These are phyloP conservation scores for Rhizopogon rudus DNA, from an alignment of 768 basidiomycete genomes.

Conservation along the genomic window DNA sequence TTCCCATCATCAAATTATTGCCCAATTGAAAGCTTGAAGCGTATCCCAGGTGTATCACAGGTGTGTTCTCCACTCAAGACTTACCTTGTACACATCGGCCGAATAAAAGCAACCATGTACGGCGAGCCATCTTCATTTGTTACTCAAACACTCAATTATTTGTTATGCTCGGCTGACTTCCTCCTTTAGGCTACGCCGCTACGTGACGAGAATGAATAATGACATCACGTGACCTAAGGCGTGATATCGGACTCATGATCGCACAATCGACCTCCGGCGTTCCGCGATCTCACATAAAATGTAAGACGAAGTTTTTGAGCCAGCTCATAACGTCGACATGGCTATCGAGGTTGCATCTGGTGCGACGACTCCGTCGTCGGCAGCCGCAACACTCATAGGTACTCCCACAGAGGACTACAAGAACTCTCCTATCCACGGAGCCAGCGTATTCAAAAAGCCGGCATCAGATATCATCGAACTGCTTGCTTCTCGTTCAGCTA, in stretches of 20 bases:
- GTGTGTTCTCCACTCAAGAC: no score
- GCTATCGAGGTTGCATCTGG: conserved; percentile 20
- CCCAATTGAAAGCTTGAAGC: no score
- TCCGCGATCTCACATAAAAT: neutral
- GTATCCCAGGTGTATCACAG: no score
- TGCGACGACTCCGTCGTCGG: conserved; percentile 22
- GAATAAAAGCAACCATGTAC: no score
- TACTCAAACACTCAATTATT: no score
- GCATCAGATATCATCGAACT: conserved; percentile 68
- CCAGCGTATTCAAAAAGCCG: conserved; percentile 19
- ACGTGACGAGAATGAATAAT: no score
- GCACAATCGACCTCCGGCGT: conserved; percentile 25
- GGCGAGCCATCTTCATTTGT: no score
- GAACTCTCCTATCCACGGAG: conserved; percentile 5
- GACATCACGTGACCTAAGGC: conserved; percentile 23
- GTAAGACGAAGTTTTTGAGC: neutral
- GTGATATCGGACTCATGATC: conserved; percentile 10
- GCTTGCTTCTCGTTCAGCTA: conserved; percentile 48
- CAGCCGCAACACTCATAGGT: conserved; percentile 30
- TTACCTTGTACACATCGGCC: no score
- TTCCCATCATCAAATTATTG: no score
- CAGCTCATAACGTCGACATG: conserved; percentile 10
- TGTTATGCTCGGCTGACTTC: no score
- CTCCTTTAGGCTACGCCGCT: no score
- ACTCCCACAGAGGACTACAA: conserved; percentile 27